Conservation (phyloP, 176 grass and related monocot genomes). For the Areca catechu region DNA sequence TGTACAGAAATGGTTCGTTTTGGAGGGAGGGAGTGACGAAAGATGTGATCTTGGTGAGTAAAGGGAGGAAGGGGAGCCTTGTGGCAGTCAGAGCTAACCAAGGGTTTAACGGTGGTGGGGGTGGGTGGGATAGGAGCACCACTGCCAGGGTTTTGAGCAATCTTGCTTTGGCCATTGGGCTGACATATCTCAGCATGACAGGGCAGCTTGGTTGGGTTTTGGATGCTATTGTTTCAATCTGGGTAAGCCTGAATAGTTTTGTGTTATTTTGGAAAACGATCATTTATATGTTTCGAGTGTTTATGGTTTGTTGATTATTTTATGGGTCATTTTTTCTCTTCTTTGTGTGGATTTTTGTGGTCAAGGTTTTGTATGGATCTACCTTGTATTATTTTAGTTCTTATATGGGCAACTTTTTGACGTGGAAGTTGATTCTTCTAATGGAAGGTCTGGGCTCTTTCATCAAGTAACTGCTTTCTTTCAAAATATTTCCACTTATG, state of each 20-base stretch:
- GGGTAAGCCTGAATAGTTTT: slow-evolving; percentile 32
- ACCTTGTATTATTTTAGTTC: too few species aligned
- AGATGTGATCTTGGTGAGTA: slow-evolving; percentile 22
- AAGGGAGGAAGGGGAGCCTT: slow-evolving; percentile 18
- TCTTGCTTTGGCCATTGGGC: slow-evolving; percentile 59
- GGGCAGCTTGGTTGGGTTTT: slow-evolving; percentile 85
- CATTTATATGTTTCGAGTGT: too few species aligned
- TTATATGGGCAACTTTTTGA: too few species aligned
- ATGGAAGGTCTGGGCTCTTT: too few species aligned
- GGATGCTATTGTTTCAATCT: slow-evolving; percentile 87
- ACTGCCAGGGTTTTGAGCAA: slow-evolving; percentile 48
- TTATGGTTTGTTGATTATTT: too few species aligned
- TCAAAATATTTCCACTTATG: too few species aligned
- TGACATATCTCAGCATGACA: slow-evolving; percentile 69
- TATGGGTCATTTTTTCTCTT: too few species aligned
- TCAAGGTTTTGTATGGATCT: too few species aligned
- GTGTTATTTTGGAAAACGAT: too few species aligned
- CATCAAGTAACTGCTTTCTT: too few species aligned
- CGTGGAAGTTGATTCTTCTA: too few species aligned
- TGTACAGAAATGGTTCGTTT: background rate
- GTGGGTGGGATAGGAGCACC: slow-evolving; percentile 33
- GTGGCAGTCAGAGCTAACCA: slow-evolving; percentile 29
- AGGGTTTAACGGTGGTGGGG: slow-evolving; percentile 48
- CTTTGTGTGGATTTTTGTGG: too few species aligned
- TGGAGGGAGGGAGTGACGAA: slow-evolving; percentile 24